A percentile compares a stretch with the other conserved stretches of the same genome.
phyloP scores from a whole-genome alignment of 2,329 filamentous ascomycete genomes.

The Gnomoniopsis sp. region DNA sequence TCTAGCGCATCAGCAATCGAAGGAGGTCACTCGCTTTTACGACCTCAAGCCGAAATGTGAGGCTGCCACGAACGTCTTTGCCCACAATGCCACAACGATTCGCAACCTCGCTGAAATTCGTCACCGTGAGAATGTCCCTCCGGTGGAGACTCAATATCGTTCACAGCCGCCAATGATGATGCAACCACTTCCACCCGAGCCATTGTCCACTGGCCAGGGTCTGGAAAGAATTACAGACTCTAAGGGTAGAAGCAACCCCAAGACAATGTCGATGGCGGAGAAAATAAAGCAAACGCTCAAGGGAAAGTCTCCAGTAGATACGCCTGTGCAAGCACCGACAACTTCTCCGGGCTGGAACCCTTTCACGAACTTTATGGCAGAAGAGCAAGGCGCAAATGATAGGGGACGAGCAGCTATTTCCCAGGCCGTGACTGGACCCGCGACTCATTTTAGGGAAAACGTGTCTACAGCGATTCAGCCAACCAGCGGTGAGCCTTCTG shows the following conservation, averaged over 20 bases:
- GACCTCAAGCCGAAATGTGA: neutral
- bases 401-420: neutral
- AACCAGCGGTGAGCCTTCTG: neutral
- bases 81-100: constrained; percentile 12
- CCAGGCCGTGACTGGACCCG: neutral
- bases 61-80: neutral
- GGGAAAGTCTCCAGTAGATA: neutral
- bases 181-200: neutral
- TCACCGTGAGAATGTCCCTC: constrained; percentile 3
- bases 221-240: neutral
- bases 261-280: neutral
- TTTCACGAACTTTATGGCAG: neutral
- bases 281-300: neutral
- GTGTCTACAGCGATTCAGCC: no score
- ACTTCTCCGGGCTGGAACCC: neutral
- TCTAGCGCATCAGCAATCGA: constrained; percentile 10
- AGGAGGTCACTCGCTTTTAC: constrained; percentile 11
- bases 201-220: neutral
- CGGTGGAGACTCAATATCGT: neutral
- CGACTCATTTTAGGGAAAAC: no score
- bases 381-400: neutral
- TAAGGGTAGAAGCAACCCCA: neutral
- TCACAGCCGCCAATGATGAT: constrained; percentile 2
- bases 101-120: constrained; percentile 16
- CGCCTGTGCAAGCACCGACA: neutral